Percentiles rank a stretch among this genome's conserved stretches.
These are phyloP conservation scores for Suillus subalutaceus DNA, from an alignment of 768 basidiomycete genomes.

Conservation along the genomic window DNA sequence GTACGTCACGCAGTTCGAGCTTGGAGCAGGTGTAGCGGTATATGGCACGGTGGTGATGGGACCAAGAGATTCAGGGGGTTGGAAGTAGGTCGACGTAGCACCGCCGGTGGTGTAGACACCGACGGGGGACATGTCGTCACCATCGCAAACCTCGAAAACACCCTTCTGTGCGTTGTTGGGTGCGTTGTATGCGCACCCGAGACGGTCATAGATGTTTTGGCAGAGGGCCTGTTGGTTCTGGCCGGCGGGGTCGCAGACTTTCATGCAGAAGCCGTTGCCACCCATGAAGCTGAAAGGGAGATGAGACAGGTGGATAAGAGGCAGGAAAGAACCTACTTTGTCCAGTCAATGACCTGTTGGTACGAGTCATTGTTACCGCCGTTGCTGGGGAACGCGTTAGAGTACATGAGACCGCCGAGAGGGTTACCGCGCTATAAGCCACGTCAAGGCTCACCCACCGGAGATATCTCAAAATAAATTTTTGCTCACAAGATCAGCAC, in stretches of 20 bases:
- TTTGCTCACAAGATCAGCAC: constrained; percentile 53
- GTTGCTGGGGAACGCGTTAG: constrained; percentile 50
- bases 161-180: constrained; percentile 63
- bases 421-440: constrained; percentile 67
- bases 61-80: constrained; percentile 51
- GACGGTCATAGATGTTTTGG: constrained; percentile 74
- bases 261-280: constrained; percentile 64
- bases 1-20: constrained; percentile 47
- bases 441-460: constrained; percentile 25
- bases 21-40: constrained; percentile 39
- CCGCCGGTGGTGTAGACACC: constrained; percentile 52
- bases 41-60: constrained; percentile 50
- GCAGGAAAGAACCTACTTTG: constrained; percentile 47
- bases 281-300: constrained; percentile 68
- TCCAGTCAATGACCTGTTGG: constrained; percentile 69
- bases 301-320: not conserved
- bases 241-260: constrained; percentile 64
- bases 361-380: constrained; percentile 43
- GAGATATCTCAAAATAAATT: constrained; percentile 28
- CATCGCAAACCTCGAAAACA: constrained; percentile 65
- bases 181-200: constrained; percentile 75
- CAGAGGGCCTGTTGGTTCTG: constrained; percentile 58
- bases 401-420: constrained; percentile 66
- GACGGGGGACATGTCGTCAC: constrained; percentile 64
- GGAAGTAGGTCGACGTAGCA: constrained; percentile 44